Evolutionary conservation across 1,139 yeast genomes (phyloP), one percentile per base, ranked within the genome.

Genomic region (Scheffersomyces segobiensis): DNA sequence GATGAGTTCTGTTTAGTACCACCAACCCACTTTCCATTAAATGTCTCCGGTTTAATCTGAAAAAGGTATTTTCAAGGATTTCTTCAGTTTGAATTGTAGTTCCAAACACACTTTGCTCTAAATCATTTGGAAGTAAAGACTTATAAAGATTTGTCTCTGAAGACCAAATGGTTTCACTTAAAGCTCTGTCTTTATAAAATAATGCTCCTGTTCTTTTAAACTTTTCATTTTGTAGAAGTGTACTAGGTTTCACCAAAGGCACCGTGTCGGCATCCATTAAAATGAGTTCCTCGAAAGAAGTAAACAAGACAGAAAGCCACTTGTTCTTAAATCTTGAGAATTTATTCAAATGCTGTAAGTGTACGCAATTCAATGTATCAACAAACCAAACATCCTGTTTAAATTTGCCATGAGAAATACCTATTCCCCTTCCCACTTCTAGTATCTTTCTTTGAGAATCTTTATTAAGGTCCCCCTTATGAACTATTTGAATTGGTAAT

Each of bases 401-500:
- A 0, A 67, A 18, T 20, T 52, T 55, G 19, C 48, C 53, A 19
- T 20, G 21, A 17, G 22, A 10, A 26, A 5, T 22, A 10, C 14
- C n/a, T 6, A 20, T 7, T 7, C 18, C 47, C 6, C 52, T 26
- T 7, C 53, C 26, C 14, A 39, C 56, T 5, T 20, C 26, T 17
- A 55, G 57, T 24, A 54, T 53, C 2, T 22, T 46, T 2, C 26
- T 32, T 5, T 59, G 39, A 0, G 52, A 19, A 3, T 12, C 21
- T 2, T 18, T 48, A 3, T 49, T 24, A 22, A 61, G 51, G 10
- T 49, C 49, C 17, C 52, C 52, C 14, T 58, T 49, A 66, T 71
- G 71, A 2, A 79, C 68, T 53, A 80, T 67, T 64, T 80, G 76
- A 49, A 79, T 73, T 0, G 83, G 83, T 24, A 75, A 66, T 14